These are phyloP conservation scores for Pseudocercospora fijiensis DNA, from an alignment of 2,329 filamentous ascomycete species.

Conservation along the genomic window DNA sequence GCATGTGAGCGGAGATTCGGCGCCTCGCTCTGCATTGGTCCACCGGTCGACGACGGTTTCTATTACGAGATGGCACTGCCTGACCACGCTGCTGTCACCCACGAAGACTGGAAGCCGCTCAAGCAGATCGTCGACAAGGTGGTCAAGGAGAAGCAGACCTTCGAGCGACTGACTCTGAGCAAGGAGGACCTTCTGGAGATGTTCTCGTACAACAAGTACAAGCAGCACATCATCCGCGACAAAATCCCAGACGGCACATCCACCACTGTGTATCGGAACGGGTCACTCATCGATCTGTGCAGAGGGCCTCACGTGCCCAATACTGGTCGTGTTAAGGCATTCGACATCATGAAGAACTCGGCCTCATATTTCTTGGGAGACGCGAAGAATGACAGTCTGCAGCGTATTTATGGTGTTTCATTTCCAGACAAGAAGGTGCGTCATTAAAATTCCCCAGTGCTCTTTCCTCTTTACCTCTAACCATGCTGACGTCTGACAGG, in stretches of 20 bases:
- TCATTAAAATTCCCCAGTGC: background rate
- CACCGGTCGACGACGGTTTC: slow-evolving; percentile 86
- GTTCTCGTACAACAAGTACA: slow-evolving; percentile 98
- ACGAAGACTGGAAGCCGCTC: slow-evolving; percentile 78
- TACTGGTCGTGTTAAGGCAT: slow-evolving; percentile 90
- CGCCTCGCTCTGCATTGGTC: slow-evolving; percentile 89
- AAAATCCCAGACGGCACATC: slow-evolving; percentile 85
- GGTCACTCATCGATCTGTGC: slow-evolving; percentile 92
- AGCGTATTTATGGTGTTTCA: slow-evolving; percentile 93
- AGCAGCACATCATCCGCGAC: slow-evolving; percentile 94
- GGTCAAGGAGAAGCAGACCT: slow-evolving; percentile 95
- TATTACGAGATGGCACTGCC: slow-evolving; percentile 95
- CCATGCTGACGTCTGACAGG: slow-evolving; percentile 16
- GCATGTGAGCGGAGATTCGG: slow-evolving; percentile 87
- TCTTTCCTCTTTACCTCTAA: background rate
- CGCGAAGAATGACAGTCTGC: slow-evolving; percentile 88
- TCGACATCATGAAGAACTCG: slow-evolving; percentile 86
- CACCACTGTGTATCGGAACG: slow-evolving; percentile 92
- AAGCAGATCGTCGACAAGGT: slow-evolving; percentile 78
- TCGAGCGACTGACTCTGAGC: slow-evolving; percentile 82
- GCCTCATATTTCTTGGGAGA: slow-evolving; percentile 93
- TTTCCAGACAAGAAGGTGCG: slow-evolving; percentile 93
- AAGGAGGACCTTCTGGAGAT: slow-evolving; percentile 93
- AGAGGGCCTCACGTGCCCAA: slow-evolving; percentile 91
- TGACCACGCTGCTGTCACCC: slow-evolving; percentile 67